These are phyloP conservation scores for Thecaphora thlaspeos DNA, from an alignment of 1,284 basidiomycete genomes.

Conservation along the genomic window DNA sequence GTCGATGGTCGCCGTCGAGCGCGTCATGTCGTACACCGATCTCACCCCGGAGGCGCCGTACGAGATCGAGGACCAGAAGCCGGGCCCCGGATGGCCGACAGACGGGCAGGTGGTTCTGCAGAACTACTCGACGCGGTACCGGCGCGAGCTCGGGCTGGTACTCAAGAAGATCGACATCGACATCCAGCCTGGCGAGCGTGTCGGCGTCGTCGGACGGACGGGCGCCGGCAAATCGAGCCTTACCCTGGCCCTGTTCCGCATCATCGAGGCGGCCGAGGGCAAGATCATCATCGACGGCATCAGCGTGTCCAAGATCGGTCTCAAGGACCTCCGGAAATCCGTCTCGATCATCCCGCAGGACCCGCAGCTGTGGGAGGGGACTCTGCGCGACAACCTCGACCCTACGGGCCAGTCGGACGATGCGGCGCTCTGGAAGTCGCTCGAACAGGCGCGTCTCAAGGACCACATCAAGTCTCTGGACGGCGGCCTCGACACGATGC, in stretches of 20 bases:
- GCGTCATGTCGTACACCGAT: conserved; percentile 53
- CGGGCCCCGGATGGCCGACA: conserved; percentile 57
- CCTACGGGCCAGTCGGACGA: conserved; percentile 75
- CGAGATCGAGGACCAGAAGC: conserved; percentile 49
- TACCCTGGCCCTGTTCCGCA: conserved; percentile 90
- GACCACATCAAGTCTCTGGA: conserved; percentile 38
- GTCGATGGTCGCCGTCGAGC: conserved; percentile 57
- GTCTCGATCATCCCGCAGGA: conserved; percentile 89
- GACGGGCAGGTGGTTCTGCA: conserved; percentile 49
- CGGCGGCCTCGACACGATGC: conserved; percentile 60
- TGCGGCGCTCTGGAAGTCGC: conserved; percentile 63
- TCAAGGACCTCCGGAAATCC: conserved; percentile 78
- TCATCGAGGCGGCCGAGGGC: conserved; percentile 78
- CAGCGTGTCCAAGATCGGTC: conserved; percentile 80
- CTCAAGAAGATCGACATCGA: conserved; percentile 51
- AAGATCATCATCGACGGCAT: conserved; percentile 80
- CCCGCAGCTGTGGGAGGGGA: conserved; percentile 60
- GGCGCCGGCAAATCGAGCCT: conserved; percentile 87
- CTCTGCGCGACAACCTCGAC: conserved; percentile 58
- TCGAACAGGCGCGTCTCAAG: conserved; percentile 60
- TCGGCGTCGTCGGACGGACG: conserved; percentile 64
- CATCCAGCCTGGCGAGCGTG: conserved; percentile 52
- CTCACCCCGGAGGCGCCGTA: conserved; percentile 43
- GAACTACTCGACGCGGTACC: conserved; percentile 54
- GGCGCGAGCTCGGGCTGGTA: conserved; percentile 53